Conservation (phyloP, 2,329 filamentous ascomycete genomes). For the Paecilomyces sp. region DNA sequence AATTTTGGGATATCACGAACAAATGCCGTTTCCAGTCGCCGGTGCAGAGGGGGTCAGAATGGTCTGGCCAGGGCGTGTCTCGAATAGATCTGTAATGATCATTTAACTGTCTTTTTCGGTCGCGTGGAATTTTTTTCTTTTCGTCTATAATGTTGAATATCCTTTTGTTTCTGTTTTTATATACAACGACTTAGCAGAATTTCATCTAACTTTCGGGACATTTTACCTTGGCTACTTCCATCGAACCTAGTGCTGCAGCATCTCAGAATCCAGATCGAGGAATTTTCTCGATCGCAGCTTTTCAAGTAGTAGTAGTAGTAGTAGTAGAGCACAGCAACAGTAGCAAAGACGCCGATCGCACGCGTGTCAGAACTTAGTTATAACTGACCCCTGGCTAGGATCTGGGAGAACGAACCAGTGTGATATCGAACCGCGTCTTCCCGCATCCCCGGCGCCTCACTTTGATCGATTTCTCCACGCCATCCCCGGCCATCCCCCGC, state of each 20-base stretch:
- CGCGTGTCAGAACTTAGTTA: no score
- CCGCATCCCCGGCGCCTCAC: no score
- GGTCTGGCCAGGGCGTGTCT: background rate
- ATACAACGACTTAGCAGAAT: background rate
- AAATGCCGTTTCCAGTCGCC: background rate
- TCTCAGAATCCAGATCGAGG: background rate
- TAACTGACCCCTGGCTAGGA: no score
- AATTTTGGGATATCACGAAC: background rate
- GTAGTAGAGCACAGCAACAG: no score
- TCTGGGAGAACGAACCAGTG: no score
- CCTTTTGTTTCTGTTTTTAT: background rate
- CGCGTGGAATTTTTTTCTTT: background rate
- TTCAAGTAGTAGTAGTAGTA: no score
- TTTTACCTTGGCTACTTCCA: background rate
- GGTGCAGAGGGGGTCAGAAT: background rate
- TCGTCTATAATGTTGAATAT: background rate
- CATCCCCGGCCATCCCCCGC: no score
- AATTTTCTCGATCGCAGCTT: no score
- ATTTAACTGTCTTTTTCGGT: background rate
- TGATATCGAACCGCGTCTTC: no score
- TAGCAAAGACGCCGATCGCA: no score
- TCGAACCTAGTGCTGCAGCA: background rate
- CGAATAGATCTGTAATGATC: background rate
- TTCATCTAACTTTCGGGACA: background rate
- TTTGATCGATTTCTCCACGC: no score